A percentile compares a stretch with the other conserved stretches of the same genome.
Conservation (phyloP, 768 basidiomycete species). For the Favolaschia claudopus region DNA sequence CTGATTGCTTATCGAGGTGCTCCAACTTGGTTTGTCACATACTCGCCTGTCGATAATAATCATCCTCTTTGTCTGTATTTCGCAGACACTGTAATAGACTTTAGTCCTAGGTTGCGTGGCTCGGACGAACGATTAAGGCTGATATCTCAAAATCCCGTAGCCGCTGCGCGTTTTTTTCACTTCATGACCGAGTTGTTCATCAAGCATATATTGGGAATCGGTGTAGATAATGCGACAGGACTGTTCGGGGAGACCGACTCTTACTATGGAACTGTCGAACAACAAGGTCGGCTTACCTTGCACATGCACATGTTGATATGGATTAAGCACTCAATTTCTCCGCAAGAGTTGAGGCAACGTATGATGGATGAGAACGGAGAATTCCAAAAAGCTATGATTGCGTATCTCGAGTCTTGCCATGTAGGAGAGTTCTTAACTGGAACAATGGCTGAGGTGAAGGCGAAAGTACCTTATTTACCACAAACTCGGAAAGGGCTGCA, state of each 20-base stretch:
- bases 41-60: slow-evolving; percentile 37
- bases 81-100: slow-evolving; percentile 29
- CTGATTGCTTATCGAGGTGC: slow-evolving; percentile 29
- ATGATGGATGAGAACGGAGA: slow-evolving; percentile 30
- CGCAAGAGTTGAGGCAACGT: slow-evolving; percentile 40
- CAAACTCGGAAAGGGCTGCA: background rate
- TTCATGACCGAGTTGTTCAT: slow-evolving; percentile 24
- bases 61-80: slow-evolving; percentile 43
- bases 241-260: slow-evolving; percentile 47
- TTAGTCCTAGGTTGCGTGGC: slow-evolving; percentile 3
- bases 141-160: slow-evolving; percentile 36
- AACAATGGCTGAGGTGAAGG: slow-evolving; percentile 30
- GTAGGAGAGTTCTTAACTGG: slow-evolving; percentile 40
- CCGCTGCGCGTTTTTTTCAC: slow-evolving; percentile 38
- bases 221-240: too few relatives aligned
- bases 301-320: too few relatives aligned
- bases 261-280: slow-evolving; percentile 43
- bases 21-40: slow-evolving; percentile 38
- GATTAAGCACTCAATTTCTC: slow-evolving; percentile 34
- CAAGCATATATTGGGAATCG: too few relatives aligned
- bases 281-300: slow-evolving; percentile 39
- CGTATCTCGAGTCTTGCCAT: slow-evolving; percentile 34
- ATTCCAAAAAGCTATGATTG: slow-evolving; percentile 29
- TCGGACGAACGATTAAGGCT: slow-evolving; percentile 17
- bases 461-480: slow-evolving; percentile 3